phyloP scores from a whole-genome alignment of 495 filamentous ascomycete species.

The Aspergillus homomorphus region DNA sequence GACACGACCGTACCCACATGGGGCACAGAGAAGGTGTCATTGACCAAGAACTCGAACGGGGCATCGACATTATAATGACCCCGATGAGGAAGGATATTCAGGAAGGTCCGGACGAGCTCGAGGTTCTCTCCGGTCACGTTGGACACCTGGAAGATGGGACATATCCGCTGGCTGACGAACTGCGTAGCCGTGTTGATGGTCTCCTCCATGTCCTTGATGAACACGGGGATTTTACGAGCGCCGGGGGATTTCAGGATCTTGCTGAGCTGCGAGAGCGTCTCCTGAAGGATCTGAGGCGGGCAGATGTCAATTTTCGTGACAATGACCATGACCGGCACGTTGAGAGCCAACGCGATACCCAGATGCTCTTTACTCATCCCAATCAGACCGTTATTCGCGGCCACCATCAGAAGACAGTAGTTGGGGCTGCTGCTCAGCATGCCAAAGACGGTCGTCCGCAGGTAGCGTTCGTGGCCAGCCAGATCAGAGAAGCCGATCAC shows the following conservation, averaged over 20 bases:
- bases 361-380: slow-evolving; percentile 98
- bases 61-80: slow-evolving; percentile 87
- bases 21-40: slow-evolving; percentile 98
- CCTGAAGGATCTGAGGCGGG: slow-evolving; percentile 88
- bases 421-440: slow-evolving; percentile 92
- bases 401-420: slow-evolving; percentile 97
- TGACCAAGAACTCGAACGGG: slow-evolving; percentile 92
- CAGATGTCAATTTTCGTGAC: slow-evolving; percentile 99
- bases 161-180: slow-evolving; percentile 92
- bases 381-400: slow-evolving; percentile 94
- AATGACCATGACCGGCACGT: slow-evolving; percentile 97
- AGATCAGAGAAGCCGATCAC: slow-evolving; percentile 96
- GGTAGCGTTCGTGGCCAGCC: slow-evolving; percentile 91
- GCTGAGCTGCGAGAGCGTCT: slow-evolving; percentile 88
- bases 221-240: slow-evolving; percentile 94
- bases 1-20: slow-evolving; percentile 96
- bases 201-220: slow-evolving; percentile 86
- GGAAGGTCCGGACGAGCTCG: slow-evolving; percentile 76
- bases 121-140: slow-evolving; percentile 93
- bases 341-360: slow-evolving; percentile 89
- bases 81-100: slow-evolving; percentile 94
- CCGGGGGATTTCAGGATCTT: slow-evolving; percentile 92
- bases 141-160: slow-evolving; percentile 95
- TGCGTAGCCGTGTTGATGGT: slow-evolving; percentile 94
- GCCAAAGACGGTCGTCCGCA: slow-evolving; percentile 95